Base-by-base conservation (phyloP, 768 basidiomycete genomes). In the Imleria badia region DNA sequence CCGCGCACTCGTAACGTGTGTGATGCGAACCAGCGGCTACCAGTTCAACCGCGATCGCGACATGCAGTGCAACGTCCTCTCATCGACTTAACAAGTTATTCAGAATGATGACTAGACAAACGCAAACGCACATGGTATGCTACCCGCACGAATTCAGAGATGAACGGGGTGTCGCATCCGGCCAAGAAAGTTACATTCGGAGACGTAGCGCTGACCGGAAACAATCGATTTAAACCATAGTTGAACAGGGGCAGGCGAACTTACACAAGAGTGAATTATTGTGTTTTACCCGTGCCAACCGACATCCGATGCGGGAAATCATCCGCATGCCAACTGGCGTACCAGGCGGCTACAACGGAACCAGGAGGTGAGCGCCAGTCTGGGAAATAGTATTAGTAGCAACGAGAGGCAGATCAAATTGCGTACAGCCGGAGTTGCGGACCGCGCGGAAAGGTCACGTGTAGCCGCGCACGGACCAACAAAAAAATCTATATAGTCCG, bases 261-360 rank as follows among this genome's bases (percentile, higher is more conserved):
- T 67, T 59, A 75, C 77, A 83, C 86, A 58, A 88, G 87, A 75
- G 67, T 86, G 89, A 26, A 79, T 82, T 40, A 86, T 56, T 20
- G 81, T 76, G 11, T 80, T n/a, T n/a, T n/a, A n/a, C n/a, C n/a
- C n/a, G n/a, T n/a, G n/a, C n/a, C n/a, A n/a, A 58, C 75, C 79
- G 55, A 90, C 71, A n/a, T 76, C 72, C 7, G 75, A 73, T 84
- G 70, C 4, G 84, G 75, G 59, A 84, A 84, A 35, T 8, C 2
- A 15, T 35, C 34, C 14, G 79, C 75, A 64, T 87, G 83, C 81
- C 81, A 89, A 36, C n/a, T n/a, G n/a, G n/a, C n/a, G n/a, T 80
- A 87, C 84, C 85, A 89, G 11, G 80, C 75, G 12, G 77, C 69
- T 4, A 81, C 79, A 40, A 7, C 20, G 6, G 19, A 13, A 7